Conservation (phyloP, 345 rosid species). For the Acer negundo region DNA sequence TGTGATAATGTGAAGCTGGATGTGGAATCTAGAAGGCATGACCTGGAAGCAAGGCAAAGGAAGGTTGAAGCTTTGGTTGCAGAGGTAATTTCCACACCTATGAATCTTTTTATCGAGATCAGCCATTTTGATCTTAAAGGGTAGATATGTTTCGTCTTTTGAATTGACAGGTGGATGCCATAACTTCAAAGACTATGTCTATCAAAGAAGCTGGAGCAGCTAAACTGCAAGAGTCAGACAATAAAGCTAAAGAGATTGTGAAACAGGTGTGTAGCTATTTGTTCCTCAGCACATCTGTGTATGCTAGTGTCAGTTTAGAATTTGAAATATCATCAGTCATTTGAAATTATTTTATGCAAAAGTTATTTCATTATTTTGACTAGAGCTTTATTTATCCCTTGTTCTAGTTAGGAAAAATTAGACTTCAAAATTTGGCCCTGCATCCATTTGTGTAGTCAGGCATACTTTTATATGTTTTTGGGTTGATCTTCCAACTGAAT, state of each 20-base stretch:
- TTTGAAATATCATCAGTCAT: not conserved
- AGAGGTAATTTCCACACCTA: conserved; percentile 46
- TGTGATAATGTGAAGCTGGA: conserved; percentile 51
- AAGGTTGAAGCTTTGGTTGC: conserved; percentile 70
- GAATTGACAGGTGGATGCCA: conserved; percentile 63
- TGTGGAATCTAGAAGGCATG: conserved; percentile 60
- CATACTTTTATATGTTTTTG: not conserved
- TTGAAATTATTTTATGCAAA: not conserved
- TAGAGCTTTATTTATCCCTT: not conserved
- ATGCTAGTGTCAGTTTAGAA: not conserved
- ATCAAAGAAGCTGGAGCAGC: conserved; percentile 64
- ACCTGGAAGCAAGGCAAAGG: conserved; percentile 72
- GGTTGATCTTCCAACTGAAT: conserved; percentile 1
- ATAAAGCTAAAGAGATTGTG: conserved; percentile 63
- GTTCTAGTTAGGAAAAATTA: not conserved
- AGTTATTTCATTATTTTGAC: not conserved
- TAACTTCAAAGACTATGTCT: conserved; percentile 48
- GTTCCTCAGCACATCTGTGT: not conserved
- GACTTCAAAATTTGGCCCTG: not conserved
- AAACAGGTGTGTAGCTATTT: conserved; percentile 54
- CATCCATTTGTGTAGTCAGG: not conserved
- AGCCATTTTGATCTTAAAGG: not conserved
- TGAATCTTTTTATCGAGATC: not conserved
- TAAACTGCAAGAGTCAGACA: conserved; percentile 49
- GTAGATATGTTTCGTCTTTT: conserved; percentile 15